A percentile compares a stretch with the other conserved stretches of the same genome.
Conservation (phyloP, 371 early-diverging fungal genomes). For the Funneliformis caledonium region DNA sequence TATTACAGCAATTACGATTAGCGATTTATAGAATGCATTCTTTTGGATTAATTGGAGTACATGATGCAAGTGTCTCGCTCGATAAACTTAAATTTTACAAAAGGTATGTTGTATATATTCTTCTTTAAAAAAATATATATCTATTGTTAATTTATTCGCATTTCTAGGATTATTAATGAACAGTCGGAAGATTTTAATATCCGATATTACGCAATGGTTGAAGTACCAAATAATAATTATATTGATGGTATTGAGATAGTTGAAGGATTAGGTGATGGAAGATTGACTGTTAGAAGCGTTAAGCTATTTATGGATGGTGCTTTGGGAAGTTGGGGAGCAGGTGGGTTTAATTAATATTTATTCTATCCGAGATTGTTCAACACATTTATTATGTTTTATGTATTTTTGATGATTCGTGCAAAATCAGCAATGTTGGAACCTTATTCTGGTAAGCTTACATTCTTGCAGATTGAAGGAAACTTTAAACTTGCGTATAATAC, state of each 20-base stretch:
- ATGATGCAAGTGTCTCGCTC: constrained; percentile 14
- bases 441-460: constrained; percentile 43
- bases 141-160: background rate
- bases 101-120: background rate
- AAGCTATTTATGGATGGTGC: constrained; percentile 59
- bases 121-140: background rate
- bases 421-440: constrained; percentile 47
- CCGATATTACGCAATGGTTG: constrained; percentile 29
- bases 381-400: background rate
- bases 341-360: background rate
- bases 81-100: background rate
- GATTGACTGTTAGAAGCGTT: constrained; percentile 44
- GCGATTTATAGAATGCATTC: constrained; percentile 26
- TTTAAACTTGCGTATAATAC: background rate
- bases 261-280: constrained; percentile 26
- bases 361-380: background rate
- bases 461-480: background rate
- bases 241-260: constrained; percentile 17
- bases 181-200: constrained; percentile 28
- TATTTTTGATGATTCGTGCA: background rate
- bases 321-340: constrained; percentile 58
- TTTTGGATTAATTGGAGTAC: constrained; percentile 22
- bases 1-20: background rate
- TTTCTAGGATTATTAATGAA: background rate
- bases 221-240: constrained; percentile 2